Base-by-base conservation (phyloP, 148 eudicot species). In the Amaranthus hypochondriacus region DNA sequence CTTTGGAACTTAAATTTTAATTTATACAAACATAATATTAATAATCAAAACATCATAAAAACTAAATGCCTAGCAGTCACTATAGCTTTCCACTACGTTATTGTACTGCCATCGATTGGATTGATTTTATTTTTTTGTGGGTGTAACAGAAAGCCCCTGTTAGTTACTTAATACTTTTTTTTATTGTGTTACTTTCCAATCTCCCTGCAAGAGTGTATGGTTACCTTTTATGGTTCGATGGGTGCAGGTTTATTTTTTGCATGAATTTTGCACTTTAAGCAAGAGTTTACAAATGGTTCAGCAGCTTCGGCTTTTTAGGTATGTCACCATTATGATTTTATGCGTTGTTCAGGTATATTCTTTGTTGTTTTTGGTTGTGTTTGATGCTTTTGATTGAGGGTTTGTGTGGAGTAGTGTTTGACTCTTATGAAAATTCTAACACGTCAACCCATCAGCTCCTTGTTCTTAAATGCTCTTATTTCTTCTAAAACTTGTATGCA, bases 271-370 rank as follows among this genome's bases (percentile, higher is more conserved):
- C 79, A 84, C 87, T 62, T 77, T 90, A 80, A 92, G 96, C 84
- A 96, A 92, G 90, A 92, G 97, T 79, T 82, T 96, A 80, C 99
- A 90, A 83, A 83, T 88, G 94, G 97, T 85, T 61, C 97, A 96
- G 77, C 99, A 92, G 79, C 89, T 78, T 67, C 91, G 94, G 71
- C 83, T 96, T 63, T 92, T 84, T 78, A 87, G 97, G 99, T 96
- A 85, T 62, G 84, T 60, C 28, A 48, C 39, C 5, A 18, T 6
- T 3, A 21, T 44, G n/a, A 44, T 18, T 8, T 47, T 3, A 5
- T 9, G 9, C 44, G 67, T 51, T 73, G 51, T 75, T 75, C 61
- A 44, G 63, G 56, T 46, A n/a, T 48, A 28, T 44, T 57, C 14
- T 63, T 53, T 11, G 4, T 73, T 69, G 11, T 52, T 13, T 49